These are phyloP conservation scores for Geotrichum fermentans DNA, from an alignment of 1,139 yeast species.

Conservation along the genomic window DNA sequence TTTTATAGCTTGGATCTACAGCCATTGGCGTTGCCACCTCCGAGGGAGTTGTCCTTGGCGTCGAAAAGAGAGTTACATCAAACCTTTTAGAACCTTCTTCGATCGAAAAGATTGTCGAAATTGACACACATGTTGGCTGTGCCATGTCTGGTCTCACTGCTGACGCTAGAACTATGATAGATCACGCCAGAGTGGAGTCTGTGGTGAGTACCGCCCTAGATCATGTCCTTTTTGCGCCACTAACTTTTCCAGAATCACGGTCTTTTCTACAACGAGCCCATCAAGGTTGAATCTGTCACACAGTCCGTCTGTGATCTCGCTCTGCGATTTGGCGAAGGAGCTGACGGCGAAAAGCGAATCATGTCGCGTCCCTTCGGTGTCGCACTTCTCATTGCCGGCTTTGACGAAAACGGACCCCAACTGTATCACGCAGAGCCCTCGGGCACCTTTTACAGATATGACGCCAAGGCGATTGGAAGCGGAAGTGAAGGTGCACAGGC, in stretches of 20 bases:
- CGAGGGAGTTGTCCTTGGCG: constrained; percentile 94
- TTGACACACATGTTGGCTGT: constrained; percentile 91
- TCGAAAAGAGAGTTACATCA: constrained; percentile 94
- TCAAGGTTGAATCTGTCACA: constrained; percentile 88
- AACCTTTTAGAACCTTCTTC: constrained; percentile 85
- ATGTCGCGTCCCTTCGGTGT: constrained; percentile 99
- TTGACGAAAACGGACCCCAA: constrained; percentile 94
- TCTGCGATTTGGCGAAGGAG: constrained; percentile 96
- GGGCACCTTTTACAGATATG: constrained; percentile 95
- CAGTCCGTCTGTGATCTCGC: constrained; percentile 98
- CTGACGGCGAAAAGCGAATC: constrained; percentile 90
- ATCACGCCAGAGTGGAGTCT: constrained; percentile 92
- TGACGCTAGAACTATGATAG: constrained; percentile 97
- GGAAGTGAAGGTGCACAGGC: constrained; percentile 99
- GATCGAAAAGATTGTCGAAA: constrained; percentile 92
- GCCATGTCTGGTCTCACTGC: constrained; percentile 99
- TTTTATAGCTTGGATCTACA: constrained; percentile 69
- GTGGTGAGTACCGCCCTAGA: constrained; percentile 39
- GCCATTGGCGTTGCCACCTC: constrained; percentile 97
- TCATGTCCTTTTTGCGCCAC: no score
- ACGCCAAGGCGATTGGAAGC: constrained; percentile 97
- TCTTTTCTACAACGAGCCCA: constrained; percentile 85
- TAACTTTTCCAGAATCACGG: constrained; percentile 61
- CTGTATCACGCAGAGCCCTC: constrained; percentile 97
- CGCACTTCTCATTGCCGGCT: constrained; percentile 91